Conservation (phyloP, 2,329 filamentous ascomycete genomes). For the Juglanconis oblonga region DNA sequence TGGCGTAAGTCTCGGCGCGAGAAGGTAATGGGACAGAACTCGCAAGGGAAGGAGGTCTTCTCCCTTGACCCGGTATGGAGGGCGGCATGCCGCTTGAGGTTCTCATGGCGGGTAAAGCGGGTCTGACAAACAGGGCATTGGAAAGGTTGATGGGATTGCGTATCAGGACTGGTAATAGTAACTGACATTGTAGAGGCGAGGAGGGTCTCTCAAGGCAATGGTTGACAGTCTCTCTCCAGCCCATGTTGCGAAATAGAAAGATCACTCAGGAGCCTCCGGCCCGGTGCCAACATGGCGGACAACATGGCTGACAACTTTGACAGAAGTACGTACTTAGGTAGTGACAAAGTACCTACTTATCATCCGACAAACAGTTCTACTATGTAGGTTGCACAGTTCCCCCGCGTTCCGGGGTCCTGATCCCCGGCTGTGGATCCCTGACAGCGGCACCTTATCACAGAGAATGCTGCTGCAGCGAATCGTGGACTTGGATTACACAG, state of each 20-base stretch:
- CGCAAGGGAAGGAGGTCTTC: constrained; percentile 31
- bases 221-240: neutral
- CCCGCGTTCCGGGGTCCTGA: neutral
- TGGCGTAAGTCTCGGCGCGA: constrained; percentile 37
- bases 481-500: neutral
- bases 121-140: constrained; percentile 36
- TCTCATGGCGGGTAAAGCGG: constrained; percentile 38
- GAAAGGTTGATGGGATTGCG: constrained; percentile 32
- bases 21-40: constrained; percentile 36
- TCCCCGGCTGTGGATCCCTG: neutral
- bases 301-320: neutral
- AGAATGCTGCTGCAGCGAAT: neutral
- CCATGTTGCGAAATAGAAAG: neutral
- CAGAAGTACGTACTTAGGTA: neutral
- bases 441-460: neutral
- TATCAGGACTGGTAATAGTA: neutral
- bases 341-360: too few species aligned
- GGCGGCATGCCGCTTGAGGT: constrained; percentile 39
- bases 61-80: constrained; percentile 33
- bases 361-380: neutral
- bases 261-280: neutral
- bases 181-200: constrained; percentile 9
- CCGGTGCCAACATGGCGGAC: neutral
- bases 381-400: neutral
- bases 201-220: neutral